Percentiles rank a stretch among this genome's conserved stretches.
phyloP scores from a whole-genome alignment of 2,329 filamentous ascomycete genomes.

The Bimuria novae-zelandiae region DNA sequence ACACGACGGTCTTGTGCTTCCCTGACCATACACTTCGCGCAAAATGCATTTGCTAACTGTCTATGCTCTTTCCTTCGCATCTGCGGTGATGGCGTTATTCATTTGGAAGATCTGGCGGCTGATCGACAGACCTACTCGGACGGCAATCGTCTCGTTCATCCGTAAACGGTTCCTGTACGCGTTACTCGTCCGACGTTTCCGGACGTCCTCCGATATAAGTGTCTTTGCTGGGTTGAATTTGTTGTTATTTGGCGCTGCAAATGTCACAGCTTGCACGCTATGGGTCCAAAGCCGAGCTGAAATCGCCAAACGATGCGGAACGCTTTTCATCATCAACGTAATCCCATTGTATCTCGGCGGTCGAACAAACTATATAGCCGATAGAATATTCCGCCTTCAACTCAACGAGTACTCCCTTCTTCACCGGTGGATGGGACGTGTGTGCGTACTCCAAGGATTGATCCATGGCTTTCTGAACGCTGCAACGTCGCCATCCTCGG shows the following conservation, averaged over 20 bases:
- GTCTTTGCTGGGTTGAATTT: slow-evolving; percentile 49
- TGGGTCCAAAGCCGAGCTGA: slow-evolving; percentile 1
- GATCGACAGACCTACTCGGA: neutral
- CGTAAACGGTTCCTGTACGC: neutral
- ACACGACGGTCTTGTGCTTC: neutral
- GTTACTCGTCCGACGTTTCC: neutral
- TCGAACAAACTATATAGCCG: slow-evolving; percentile 11
- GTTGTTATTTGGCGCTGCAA: slow-evolving; percentile 5
- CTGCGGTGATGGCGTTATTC: neutral
- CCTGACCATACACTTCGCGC: neutral
- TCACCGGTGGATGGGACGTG: slow-evolving; percentile 14
- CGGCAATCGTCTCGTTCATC: neutral
- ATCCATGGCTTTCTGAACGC: slow-evolving; percentile 5
- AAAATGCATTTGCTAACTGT: neutral
- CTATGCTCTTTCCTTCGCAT: slow-evolving; percentile 1
- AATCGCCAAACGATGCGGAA: slow-evolving; percentile 13
- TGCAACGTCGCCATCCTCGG: neutral
- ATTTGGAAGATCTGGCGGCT: slow-evolving; percentile 8
- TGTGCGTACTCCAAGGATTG: slow-evolving; percentile 16
- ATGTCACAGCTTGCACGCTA: slow-evolving; percentile 9
- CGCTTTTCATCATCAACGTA: slow-evolving; percentile 15
- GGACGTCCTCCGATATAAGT: slow-evolving; percentile 34
- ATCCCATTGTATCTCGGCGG: slow-evolving; percentile 16
- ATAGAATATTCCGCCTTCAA: slow-evolving; percentile 6
- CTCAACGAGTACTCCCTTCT: slow-evolving; percentile 9